Evolutionary conservation across 176 grass and related monocot species (phyloP).

Genomic region (Poa pratensis): DNA sequence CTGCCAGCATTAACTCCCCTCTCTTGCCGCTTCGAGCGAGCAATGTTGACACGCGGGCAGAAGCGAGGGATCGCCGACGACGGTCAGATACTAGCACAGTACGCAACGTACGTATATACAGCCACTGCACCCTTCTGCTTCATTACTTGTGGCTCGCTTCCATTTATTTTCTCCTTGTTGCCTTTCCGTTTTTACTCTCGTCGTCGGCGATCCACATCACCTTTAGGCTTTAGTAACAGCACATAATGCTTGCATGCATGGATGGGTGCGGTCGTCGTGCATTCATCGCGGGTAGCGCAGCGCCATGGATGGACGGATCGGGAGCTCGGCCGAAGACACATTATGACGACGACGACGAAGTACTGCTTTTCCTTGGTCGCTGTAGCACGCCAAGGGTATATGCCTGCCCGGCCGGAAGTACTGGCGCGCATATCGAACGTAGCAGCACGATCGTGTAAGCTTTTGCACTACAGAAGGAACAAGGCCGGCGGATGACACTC

Average conservation of each 20-base stretch:
- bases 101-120: neutral
- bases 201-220: neutral
- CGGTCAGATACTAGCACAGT: neutral
- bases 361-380: neutral
- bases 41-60: conserved; percentile 19
- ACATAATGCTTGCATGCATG: neutral
- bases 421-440: neutral
- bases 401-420: neutral
- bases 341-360: neutral
- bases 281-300: conserved; percentile 28
- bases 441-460: neutral
- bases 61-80: neutral
- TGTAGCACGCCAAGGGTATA: neutral
- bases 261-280: neutral
- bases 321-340: neutral
- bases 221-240: conserved; percentile 22
- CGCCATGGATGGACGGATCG: neutral
- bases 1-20: conserved; percentile 28
- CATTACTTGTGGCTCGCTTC: neutral
- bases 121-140: neutral
- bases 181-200: conserved; percentile 37
- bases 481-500: neutral
- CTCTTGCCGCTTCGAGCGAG: conserved; percentile 7
- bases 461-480: neutral
- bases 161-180: conserved; percentile 20